Base-by-base conservation (phyloP, 2,329 filamentous ascomycete genomes). In the Venturia nashicola region DNA sequence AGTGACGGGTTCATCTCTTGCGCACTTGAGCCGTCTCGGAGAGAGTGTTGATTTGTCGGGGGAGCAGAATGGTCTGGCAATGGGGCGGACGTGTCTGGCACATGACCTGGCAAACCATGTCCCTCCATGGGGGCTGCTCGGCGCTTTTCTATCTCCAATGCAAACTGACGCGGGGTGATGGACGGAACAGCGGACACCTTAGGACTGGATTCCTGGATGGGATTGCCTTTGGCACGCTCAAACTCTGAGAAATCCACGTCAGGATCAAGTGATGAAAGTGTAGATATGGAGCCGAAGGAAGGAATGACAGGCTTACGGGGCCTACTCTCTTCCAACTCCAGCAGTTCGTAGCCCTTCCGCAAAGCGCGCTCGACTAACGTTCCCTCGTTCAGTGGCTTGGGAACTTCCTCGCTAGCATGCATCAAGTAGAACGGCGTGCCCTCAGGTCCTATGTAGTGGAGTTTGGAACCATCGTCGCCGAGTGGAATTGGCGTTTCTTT, bases 361-460 rank as follows among this genome's bases (percentile, higher is more conserved):
- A 57, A 7, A 57, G 51, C 51, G 32, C 51, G 51, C 32, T 57
- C 51, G 1, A 36, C 27, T 32, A 36, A 18, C n/a, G 51, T 36
- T 36, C 36, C 51, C 32, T 57, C 51, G 27, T 14, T 32, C 2
- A 16, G 51, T 36, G 51, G 16, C 27, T 36, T 57, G 8, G 32
- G 14, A 4, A 66, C 43, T 23, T 66, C 44, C 48, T 59, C 61
- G 18, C 65, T 63, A 27, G 70, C 72, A 63, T 71, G 70, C 5
- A 73, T 71, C 67, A 72, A 67, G 61, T 71, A 67, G 64, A 73
- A 71, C 3, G 72, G 72, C 59, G 73, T 66, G 55, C 72, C 67
- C 23, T 69, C 63, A 5, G 67, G 65, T 12, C 74, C 74, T 23
- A 75, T 54, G 65, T 72, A 75, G 9, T 69, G 68, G 14, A 70